A percentile compares a stretch with the other conserved stretches of the same genome.
Conservation (phyloP, 2,329 filamentous ascomycete species). For the Epichloe baconii region DNA sequence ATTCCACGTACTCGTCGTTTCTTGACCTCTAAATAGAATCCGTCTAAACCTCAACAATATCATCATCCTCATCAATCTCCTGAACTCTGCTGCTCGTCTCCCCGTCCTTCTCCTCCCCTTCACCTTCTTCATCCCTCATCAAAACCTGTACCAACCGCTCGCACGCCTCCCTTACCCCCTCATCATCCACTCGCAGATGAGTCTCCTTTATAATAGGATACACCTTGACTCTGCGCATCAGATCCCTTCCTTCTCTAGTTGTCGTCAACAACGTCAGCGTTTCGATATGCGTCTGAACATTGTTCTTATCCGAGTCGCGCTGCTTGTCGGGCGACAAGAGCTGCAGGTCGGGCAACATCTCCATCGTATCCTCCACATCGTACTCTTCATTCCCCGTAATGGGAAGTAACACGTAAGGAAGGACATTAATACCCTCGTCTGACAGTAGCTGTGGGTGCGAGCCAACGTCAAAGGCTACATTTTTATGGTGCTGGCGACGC, state of each 20-base stretch:
- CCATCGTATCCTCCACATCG: conserved; percentile 69
- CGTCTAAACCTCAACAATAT: conserved; percentile 39
- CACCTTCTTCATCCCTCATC: conserved; percentile 59
- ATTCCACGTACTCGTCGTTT: not conserved
- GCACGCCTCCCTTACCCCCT: conserved; percentile 69
- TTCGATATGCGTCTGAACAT: conserved; percentile 80
- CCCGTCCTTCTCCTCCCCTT: conserved; percentile 26
- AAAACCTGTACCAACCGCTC: conserved; percentile 83
- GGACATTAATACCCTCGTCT: conserved; percentile 60
- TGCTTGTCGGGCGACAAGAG: conserved; percentile 80
- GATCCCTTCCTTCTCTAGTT: conserved; percentile 60
- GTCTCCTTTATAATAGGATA: conserved; percentile 85
- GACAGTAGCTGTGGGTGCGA: conserved; percentile 60
- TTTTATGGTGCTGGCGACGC: conserved; percentile 98
- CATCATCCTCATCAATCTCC: conserved; percentile 38
- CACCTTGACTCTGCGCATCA: conserved; percentile 63
- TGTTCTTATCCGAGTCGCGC: conserved; percentile 62
- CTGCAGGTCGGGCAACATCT: conserved; percentile 83
- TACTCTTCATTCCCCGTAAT: conserved; percentile 84
- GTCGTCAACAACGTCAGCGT: conserved; percentile 74
- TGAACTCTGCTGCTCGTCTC: conserved; percentile 20
- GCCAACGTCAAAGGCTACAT: conserved; percentile 70
- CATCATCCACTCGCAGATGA: conserved; percentile 65
- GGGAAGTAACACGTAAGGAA: conserved; percentile 81
- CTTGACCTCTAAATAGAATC: not conserved